These are phyloP conservation scores for Amborella trichopoda DNA, from an alignment of 164 flowering plant genomes.

Conservation along the genomic window DNA sequence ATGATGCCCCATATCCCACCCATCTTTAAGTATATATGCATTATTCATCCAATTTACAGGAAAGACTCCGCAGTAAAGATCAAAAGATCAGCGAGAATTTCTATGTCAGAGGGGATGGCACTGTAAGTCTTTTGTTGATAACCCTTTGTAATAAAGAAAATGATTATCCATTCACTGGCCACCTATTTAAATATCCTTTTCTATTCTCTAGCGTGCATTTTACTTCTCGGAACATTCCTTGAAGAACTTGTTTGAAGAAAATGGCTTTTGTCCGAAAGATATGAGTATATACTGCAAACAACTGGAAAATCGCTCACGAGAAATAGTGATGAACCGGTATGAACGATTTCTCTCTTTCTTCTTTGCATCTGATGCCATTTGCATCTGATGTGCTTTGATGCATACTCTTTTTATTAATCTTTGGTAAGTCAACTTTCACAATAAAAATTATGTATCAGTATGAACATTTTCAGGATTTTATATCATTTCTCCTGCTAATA, in stretches of 20 bases:
- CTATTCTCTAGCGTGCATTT: slow-evolving; percentile 68
- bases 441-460: too few species aligned
- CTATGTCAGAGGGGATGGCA: slow-evolving; percentile 97
- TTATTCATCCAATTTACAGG: too few species aligned
- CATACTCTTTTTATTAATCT: too few species aligned
- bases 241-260: slow-evolving; percentile 45
- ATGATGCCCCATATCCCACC: too few species aligned
- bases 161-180: slow-evolving; percentile 1
- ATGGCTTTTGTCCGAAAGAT: slow-evolving; percentile 60
- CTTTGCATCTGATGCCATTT: too few species aligned
- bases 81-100: slow-evolving; percentile 90
- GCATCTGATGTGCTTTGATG: too few species aligned
- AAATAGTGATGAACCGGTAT: slow-evolving; percentile 87
- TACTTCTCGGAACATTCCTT: slow-evolving; percentile 88
- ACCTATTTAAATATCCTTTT: slow-evolving; percentile 1
- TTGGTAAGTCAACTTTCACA: too few species aligned
- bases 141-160: neutral
- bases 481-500: too few species aligned
- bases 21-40: too few species aligned
- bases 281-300: slow-evolving; percentile 73
- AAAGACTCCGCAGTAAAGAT: slow-evolving; percentile 70
- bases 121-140: slow-evolving; percentile 45
- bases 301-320: slow-evolving; percentile 87
- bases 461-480: too few species aligned
- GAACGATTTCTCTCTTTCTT: neutral